A percentile compares a stretch with the other conserved stretches of the same genome.
These are phyloP conservation scores for Kitagawia praeruptora DNA, from an alignment of 129 eudicot genomes.

Conservation along the genomic window DNA sequence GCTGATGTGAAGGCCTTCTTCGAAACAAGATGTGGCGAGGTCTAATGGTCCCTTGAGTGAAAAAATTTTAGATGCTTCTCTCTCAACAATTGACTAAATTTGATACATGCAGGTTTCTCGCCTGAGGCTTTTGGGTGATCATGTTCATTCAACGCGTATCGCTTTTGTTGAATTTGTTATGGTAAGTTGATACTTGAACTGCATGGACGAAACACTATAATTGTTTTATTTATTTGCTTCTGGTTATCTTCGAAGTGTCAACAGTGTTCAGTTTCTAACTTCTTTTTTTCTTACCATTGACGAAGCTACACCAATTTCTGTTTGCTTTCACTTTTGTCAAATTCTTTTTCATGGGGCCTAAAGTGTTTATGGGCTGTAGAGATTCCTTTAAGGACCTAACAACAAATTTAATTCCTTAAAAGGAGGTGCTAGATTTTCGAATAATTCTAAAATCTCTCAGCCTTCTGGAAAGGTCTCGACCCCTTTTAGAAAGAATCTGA, in stretches of 20 bases:
- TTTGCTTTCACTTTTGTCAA: background rate
- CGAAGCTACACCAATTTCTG: background rate
- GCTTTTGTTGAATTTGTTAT: conserved; percentile 88
- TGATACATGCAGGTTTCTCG: conserved; percentile 69
- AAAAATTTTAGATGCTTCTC: conserved; percentile 17
- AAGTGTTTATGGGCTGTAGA: background rate
- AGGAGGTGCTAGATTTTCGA: background rate
- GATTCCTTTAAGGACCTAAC: background rate
- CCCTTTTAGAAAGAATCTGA: background rate
- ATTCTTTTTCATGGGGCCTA: background rate
- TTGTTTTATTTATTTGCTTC: background rate
- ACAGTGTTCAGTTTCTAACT: background rate
- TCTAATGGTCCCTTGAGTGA: conserved; percentile 14
- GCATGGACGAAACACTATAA: background rate
- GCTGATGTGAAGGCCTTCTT: conserved; percentile 74
- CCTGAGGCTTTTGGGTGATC: conserved; percentile 89
- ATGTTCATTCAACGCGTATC: conserved; percentile 80
- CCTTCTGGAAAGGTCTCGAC: background rate
- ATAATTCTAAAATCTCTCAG: background rate
- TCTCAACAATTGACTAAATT: conserved; percentile 13
- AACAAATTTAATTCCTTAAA: background rate
- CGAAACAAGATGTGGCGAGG: conserved; percentile 91
- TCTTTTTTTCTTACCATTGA: background rate
- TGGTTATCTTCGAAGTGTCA: background rate
- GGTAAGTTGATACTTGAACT: conserved; percentile 39